phyloP scores from a whole-genome alignment of 2,329 filamentous ascomycete genomes.

The Aulographum hederae region DNA sequence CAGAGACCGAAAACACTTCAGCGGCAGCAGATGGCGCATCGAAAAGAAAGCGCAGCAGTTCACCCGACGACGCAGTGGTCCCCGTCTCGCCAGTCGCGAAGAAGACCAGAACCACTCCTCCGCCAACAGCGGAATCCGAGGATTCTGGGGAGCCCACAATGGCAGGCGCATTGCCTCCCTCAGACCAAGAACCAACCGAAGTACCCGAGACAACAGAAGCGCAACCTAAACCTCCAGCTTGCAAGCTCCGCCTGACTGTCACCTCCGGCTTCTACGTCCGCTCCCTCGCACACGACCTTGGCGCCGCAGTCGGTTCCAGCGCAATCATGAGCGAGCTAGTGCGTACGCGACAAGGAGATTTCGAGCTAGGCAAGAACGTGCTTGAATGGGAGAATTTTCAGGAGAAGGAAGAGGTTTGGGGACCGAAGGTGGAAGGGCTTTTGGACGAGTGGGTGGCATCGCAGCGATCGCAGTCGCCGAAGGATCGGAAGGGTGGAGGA shows the following conservation, averaged over 20 bases:
- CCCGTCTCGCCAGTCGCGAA: slow-evolving; percentile 7
- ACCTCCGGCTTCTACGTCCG: slow-evolving; percentile 95
- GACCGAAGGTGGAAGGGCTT: slow-evolving; percentile 40
- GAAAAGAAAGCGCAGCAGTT: background rate
- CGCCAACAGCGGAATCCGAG: slow-evolving; percentile 5
- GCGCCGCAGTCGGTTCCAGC: slow-evolving; percentile 60
- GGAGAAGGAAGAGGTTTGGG: slow-evolving; percentile 68
- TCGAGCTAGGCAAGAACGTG: slow-evolving; percentile 54
- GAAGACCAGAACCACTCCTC: slow-evolving; percentile 8
- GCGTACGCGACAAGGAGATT: slow-evolving; percentile 66
- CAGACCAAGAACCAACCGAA: slow-evolving; percentile 3
- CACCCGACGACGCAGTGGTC: slow-evolving; percentile 5
- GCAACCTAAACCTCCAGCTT: slow-evolving; percentile 29
- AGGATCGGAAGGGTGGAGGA: no score
- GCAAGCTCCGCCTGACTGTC: slow-evolving; percentile 73
- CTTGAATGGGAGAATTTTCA: slow-evolving; percentile 62
- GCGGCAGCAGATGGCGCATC: slow-evolving; percentile 9
- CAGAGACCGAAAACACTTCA: background rate
- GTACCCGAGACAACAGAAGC: slow-evolving; percentile 2
- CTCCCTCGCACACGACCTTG: slow-evolving; percentile 82
- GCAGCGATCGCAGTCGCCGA: no score
- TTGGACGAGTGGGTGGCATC: background rate
- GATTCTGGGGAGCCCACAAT: slow-evolving; percentile 14
- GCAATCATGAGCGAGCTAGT: slow-evolving; percentile 74
- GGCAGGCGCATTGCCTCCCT: slow-evolving; percentile 13